Evolutionary conservation across 257 asterid species (phyloP).

Genomic region (Salvia miltiorrhiza): DNA sequence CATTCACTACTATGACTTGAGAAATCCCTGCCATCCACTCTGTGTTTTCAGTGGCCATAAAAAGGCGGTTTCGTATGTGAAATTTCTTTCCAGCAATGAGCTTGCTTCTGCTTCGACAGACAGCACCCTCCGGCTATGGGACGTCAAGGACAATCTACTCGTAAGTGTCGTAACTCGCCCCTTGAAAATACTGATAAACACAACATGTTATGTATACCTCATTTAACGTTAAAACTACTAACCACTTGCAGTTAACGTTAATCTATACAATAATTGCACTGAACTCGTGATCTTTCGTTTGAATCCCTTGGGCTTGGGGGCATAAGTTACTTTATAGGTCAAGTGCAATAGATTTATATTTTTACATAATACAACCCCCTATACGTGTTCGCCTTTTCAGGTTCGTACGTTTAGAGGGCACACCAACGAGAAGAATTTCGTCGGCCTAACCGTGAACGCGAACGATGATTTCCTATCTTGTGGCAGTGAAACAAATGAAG

Average conservation of each 20-base stretch:
- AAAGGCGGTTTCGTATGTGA: conserved; percentile 86
- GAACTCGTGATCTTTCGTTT: no score
- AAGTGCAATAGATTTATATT: no score
- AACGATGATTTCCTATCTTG: conserved; percentile 69
- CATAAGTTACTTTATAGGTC: no score
- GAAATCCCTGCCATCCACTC: conserved; percentile 66
- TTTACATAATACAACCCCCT: no score
- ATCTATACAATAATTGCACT: no score
- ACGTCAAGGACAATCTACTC: conserved; percentile 62
- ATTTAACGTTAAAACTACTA: no score
- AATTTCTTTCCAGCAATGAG: conserved; percentile 64
- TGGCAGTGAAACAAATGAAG: conserved; percentile 91
- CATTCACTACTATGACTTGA: conserved; percentile 80
- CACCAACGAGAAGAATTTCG: conserved; percentile 79
- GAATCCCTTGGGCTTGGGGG: no score
- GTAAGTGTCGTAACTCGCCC: conserved; percentile 44
- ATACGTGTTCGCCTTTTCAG: conserved; percentile 30
- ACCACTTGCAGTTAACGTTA: no score
- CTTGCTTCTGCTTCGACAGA: conserved; percentile 96
- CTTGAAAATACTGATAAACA: no score
- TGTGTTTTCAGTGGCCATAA: conserved; percentile 69
- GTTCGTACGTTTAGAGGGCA: conserved; percentile 75
- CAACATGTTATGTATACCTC: no score
- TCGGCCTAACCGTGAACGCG: conserved; percentile 70
- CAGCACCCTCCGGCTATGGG: conserved; percentile 88